Conservation (phyloP, 352 stramenopile species). For the Phytopythium sindhum region DNA sequence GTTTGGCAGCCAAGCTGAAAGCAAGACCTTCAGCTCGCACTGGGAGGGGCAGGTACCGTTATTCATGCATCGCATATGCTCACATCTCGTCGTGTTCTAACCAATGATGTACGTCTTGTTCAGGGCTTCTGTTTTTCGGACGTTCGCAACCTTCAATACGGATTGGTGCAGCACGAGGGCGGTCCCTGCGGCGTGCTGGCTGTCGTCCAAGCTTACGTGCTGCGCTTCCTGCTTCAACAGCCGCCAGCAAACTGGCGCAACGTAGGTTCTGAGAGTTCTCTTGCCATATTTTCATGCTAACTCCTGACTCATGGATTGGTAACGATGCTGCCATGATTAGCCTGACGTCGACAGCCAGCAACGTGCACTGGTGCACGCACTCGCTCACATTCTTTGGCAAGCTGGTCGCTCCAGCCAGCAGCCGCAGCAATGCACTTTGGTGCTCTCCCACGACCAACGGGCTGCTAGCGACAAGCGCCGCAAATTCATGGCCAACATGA, state of each 20-base stretch:
- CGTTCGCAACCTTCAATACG: conserved; percentile 65
- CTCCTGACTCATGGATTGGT: conserved; percentile 11
- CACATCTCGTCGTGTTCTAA: not conserved
- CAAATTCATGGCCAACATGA: conserved; percentile 43
- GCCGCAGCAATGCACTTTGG: conserved; percentile 28
- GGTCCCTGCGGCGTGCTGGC: conserved; percentile 95
- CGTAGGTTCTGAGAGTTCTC: conserved; percentile 23
- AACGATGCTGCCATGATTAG: conserved; percentile 15
- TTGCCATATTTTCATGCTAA: not conserved
- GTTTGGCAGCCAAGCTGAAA: conserved; percentile 37
- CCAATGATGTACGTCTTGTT: not conserved
- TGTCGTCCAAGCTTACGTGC: conserved; percentile 90
- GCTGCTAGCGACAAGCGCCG: conserved; percentile 15
- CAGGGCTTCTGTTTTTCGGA: conserved; percentile 73
- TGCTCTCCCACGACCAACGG: conserved; percentile 19
- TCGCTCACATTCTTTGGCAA: conserved; percentile 73
- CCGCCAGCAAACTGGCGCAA: conserved; percentile 55
- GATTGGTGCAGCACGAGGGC: conserved; percentile 91
- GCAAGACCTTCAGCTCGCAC: conserved; percentile 58
- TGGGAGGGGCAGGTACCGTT: conserved; percentile 60
- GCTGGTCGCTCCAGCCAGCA: conserved; percentile 13
- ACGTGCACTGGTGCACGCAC: conserved; percentile 38
- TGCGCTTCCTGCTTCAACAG: conserved; percentile 67
- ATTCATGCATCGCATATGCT: not conserved
- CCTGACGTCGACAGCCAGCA: conserved; percentile 34